phyloP scores from a whole-genome alignment of 164 flowering plant genomes.

The Stephania japonica region DNA sequence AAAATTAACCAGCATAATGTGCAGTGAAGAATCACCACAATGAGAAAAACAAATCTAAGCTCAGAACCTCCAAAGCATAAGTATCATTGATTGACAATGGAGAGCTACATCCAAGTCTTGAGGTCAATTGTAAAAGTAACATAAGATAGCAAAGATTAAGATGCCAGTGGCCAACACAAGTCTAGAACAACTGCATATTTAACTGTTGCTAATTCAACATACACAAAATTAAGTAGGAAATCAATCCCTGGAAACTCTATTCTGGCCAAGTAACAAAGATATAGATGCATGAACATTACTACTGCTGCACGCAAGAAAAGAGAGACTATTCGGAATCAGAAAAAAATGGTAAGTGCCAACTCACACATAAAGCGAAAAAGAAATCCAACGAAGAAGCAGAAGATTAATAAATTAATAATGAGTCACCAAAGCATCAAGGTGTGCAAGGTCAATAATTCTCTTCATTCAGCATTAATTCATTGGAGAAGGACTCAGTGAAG shows the following conservation, averaged over 20 bases:
- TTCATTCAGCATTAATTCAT: neutral
- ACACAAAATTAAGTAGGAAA: neutral
- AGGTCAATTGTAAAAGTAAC: neutral
- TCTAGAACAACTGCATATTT: neutral
- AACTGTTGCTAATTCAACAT: neutral
- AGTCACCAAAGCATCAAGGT: neutral
- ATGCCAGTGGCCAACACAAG: neutral
- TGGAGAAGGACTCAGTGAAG: neutral
- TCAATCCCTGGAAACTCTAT: neutral
- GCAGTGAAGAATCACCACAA: neutral
- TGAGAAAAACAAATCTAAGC: neutral
- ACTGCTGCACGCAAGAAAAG: neutral
- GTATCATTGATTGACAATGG: neutral
- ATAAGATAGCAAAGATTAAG: neutral
- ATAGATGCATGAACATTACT: neutral
- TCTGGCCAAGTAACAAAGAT: neutral
- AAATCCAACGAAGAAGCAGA: neutral
- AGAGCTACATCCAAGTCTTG: neutral
- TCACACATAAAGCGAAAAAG: neutral
- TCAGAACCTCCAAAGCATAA: neutral
- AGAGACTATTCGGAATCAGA: neutral
- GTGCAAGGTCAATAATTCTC: neutral
- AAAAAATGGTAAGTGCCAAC: neutral
- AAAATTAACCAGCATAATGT: neutral
- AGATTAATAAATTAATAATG: neutral